These are phyloP conservation scores for Fusarium clavum DNA, from an alignment of 2,329 filamentous ascomycete species.

Conservation along the genomic window DNA sequence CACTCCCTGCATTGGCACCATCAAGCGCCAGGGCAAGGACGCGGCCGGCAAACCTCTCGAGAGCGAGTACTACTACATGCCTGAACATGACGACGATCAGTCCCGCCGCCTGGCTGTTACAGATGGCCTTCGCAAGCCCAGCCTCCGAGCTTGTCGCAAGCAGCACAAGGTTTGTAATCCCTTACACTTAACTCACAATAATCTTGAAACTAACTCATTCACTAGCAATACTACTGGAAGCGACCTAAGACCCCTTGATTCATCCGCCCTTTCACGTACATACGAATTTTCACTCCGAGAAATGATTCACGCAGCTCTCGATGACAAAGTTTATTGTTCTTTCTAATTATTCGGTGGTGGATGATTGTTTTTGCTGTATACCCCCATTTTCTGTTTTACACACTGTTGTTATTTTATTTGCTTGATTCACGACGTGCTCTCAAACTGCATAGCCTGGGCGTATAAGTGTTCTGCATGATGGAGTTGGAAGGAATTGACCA, in stretches of 20 bases:
- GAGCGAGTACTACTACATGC: constrained; percentile 97
- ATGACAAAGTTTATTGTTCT: constrained; percentile 15
- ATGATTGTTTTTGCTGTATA: constrained; percentile 43
- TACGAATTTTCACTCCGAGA: constrained; percentile 13
- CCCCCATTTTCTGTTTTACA: constrained; percentile 27
- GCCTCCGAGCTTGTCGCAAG: constrained; percentile 88
- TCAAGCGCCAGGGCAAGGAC: constrained; percentile 91
- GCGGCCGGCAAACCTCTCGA: constrained; percentile 93
- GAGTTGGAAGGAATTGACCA: constrained; percentile 29
- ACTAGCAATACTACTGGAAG: constrained; percentile 78
- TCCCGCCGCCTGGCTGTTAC: constrained; percentile 85
- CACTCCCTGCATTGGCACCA: constrained; percentile 86
- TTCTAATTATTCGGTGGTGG: constrained; percentile 19
- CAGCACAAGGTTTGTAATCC: constrained; percentile 85
- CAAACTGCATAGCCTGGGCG: constrained; percentile 46
- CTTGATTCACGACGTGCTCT: constrained; percentile 19
- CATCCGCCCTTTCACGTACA: constrained; percentile 21
- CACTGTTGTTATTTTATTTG: constrained; percentile 12
- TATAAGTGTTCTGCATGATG: constrained; percentile 39
- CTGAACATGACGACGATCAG: constrained; percentile 84
- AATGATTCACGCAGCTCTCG: constrained; percentile 19
- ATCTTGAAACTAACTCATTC: constrained; percentile 29
- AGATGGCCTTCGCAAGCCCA: constrained; percentile 87
- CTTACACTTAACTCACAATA: background rate
- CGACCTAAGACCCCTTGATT: constrained; percentile 68